Evolutionary conservation across 2,329 filamentous ascomycete species (phyloP), one percentile per base, ranked within the genome.

Genomic region (Clonostachys sp.): DNA sequence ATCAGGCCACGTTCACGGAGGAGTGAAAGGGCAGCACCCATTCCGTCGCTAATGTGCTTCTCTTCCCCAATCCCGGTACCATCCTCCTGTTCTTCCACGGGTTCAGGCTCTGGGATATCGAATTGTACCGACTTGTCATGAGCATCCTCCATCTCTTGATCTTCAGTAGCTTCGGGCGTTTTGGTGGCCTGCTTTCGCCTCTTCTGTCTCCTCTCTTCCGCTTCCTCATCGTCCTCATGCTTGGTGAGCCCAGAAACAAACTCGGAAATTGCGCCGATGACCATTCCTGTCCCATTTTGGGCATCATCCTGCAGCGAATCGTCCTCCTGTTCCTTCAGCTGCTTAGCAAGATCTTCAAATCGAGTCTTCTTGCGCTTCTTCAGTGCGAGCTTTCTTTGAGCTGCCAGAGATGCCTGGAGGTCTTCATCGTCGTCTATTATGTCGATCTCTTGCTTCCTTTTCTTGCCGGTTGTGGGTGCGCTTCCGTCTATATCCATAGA

Each of bases 221-320:
- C 70, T 8, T 75, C 72, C 48, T 80, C 75, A 4, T 76, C 71
- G 8, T 76, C 73, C 17, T 74, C 78, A 13, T 85, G 81, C 49
- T 86, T 87, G 60, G 86, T 87, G 47, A 99, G 69, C 47, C 90
- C 90, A 24, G 91, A 87, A 33, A 99, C 87, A 57, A 99, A 99
- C 58, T 96, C 91, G 0, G 91, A 91, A 1, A 92, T 96, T 61
- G 96, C 94, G 51, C 96, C 92, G 48, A 99, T 91, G n/a, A 96
- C 80, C 2, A 99, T 73, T 2, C 91, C 92, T 30, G 68, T 70
- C 3, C 57, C 61, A 40, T 68, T 61, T 6, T 50, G 55, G 33
- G 68, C 70, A 3, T 57, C 61, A 39, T 68, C 62, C 5, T 50
- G 55, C 24, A 60, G 63, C 7, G 59, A 57, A 5, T 80, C 73